Evolutionary conservation across 169 alveolate genomes (phyloP).

Genomic region (Toxoplasma gondii): DNA sequence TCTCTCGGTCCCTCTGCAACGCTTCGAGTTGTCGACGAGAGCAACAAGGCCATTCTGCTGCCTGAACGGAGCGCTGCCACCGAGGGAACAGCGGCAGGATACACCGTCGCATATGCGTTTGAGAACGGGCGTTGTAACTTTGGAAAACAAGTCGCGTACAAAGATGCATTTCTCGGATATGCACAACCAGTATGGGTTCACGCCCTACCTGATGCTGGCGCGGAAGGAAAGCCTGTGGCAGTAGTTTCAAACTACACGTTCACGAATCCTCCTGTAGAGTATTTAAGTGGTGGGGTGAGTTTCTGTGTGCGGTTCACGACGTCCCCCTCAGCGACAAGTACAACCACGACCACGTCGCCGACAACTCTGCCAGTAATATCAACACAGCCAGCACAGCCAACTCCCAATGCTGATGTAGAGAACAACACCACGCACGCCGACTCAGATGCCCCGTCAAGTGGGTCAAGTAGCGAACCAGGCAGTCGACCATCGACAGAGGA

Average conservation of each 20-base stretch:
- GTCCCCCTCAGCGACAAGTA: background rate
- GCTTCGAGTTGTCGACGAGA: background rate
- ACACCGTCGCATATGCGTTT: background rate
- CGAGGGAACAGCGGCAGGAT: background rate
- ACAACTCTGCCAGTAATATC: too few relatives aligned
- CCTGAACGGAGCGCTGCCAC: background rate
- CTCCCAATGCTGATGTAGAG: too few relatives aligned
- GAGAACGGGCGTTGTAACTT: background rate
- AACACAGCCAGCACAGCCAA: too few relatives aligned
- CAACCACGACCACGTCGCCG: too few relatives aligned
- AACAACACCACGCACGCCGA: too few relatives aligned
- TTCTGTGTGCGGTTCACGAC: constrained; percentile 14
- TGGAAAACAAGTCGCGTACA: background rate
- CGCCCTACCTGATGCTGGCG: background rate
- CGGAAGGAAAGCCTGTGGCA: background rate
- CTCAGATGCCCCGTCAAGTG: too few relatives aligned
- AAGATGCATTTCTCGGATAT: background rate
- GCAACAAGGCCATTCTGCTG: background rate
- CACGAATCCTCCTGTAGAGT: background rate
- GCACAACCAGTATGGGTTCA: background rate
- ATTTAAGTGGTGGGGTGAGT: background rate
- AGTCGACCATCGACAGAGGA: too few relatives aligned
- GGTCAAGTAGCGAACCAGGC: too few relatives aligned
- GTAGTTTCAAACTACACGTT: background rate
- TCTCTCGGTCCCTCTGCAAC: background rate